Conservation (phyloP, 2,329 filamentous ascomycete species). For the Xylaria hypoxylon region DNA sequence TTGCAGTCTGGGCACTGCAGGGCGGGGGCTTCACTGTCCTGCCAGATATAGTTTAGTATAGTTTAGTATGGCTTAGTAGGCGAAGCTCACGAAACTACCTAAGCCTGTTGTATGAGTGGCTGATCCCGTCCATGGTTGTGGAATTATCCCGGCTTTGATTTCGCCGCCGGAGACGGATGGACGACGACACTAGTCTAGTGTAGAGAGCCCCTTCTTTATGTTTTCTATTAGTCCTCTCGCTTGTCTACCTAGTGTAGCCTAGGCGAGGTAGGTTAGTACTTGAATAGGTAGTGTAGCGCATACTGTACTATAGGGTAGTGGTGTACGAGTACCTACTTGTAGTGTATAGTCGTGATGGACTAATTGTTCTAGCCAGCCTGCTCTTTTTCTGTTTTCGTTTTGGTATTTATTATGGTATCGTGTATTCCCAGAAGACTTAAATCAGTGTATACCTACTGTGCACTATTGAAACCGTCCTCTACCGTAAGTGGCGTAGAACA, state of each 20-base stretch:
- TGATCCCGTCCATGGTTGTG: constrained; percentile 11
- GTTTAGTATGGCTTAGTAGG: constrained; percentile 6
- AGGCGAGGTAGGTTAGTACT: no score
- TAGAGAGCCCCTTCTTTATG: constrained; percentile 10
- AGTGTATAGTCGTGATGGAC: not conserved
- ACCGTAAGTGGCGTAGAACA: not conserved
- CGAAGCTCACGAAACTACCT: not conserved
- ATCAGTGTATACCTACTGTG: not conserved
- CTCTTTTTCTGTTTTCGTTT: no score
- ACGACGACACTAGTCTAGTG: not conserved
- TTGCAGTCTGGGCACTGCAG: not conserved
- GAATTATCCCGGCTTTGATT: constrained; percentile 20
- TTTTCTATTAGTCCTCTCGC: constrained; percentile 6
- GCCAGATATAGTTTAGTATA: constrained; percentile 12
- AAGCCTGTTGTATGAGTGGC: constrained; percentile 17
- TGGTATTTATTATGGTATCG: not conserved
- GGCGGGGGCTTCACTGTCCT: constrained; percentile 9
- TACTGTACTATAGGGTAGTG: not conserved
- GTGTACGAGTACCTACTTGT: not conserved
- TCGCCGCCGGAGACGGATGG: constrained; percentile 9
- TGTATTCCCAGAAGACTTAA: not conserved
- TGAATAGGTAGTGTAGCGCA: no score
- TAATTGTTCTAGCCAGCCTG: not conserved
- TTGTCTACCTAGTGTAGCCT: not conserved
- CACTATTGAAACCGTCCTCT: not conserved